Conservation (phyloP, 2,329 filamentous ascomycete genomes). For the Leptographium radiaticola region DNA sequence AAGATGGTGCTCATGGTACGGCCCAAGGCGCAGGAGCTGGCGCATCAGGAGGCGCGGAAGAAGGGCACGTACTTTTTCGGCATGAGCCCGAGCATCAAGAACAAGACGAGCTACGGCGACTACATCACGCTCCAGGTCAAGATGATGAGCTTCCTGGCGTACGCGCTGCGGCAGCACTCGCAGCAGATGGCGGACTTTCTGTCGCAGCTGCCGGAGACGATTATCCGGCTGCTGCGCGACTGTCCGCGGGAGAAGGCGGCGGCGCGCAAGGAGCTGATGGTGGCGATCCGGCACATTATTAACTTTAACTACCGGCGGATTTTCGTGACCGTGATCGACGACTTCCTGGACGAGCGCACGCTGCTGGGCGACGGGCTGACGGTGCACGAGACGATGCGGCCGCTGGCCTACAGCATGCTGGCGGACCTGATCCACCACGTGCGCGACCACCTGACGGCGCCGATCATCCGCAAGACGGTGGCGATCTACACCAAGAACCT, state of each 20-base stretch:
- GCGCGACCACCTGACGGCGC: slow-evolving; percentile 70
- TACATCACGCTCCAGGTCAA: slow-evolving; percentile 98
- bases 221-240: slow-evolving; percentile 82
- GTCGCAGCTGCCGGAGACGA: slow-evolving; percentile 70
- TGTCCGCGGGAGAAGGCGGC: slow-evolving; percentile 90
- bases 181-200: slow-evolving; percentile 82
- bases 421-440: slow-evolving; percentile 97
- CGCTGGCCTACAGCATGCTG: slow-evolving; percentile 94
- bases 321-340: slow-evolving; percentile 87
- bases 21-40: slow-evolving; percentile 84
- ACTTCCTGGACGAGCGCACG: slow-evolving; percentile 84
- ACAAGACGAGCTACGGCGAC: slow-evolving; percentile 86
- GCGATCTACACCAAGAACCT: slow-evolving; percentile 95
- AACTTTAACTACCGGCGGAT: slow-evolving; percentile 98
- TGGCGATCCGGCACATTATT: slow-evolving; percentile 95
- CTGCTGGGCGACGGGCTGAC: slow-evolving; percentile 92
- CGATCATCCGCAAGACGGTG: slow-evolving; percentile 90
- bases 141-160: slow-evolving; percentile 97
- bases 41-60: slow-evolving; percentile 70
- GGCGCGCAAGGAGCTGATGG: slow-evolving; percentile 84
- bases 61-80: slow-evolving; percentile 79
- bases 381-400: slow-evolving; percentile 91
- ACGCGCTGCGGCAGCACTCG: slow-evolving; percentile 77
- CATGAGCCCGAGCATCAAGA: slow-evolving; percentile 86
- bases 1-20: slow-evolving; percentile 81